Evolutionary conservation across 2,329 filamentous ascomycete genomes (phyloP), one percentile per base, ranked within the genome.

Genomic region (Aureobasidium sp.): DNA sequence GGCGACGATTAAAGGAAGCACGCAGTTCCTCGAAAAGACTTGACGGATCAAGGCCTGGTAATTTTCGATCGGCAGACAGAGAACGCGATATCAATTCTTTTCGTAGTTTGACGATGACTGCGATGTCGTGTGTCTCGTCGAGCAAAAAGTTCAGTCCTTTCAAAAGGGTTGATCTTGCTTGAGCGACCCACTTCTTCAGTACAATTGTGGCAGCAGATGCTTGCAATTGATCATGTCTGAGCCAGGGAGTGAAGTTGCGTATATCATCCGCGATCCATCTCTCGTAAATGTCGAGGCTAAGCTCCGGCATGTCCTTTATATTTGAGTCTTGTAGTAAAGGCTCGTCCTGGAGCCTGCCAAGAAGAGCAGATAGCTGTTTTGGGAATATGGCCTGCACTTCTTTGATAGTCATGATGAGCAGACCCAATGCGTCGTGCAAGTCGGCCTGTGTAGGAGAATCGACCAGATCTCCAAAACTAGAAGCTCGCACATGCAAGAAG

Each of bases 261-360:
- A 96, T 89, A 64, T 95, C 90, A 8, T 91, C 86, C 20, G 88
- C 83, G 65, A 94, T 89, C 89, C 91, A 96, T 22, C 82, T 82
- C 65, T 87, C 85, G 69, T 90, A 86, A 11, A 94, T 76, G 70
- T 96, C 91, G 29, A 97, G 77, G 39, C 89, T 84, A 14, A 96
- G 76, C 17, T 87, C 87, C 66, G 89, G 84, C 1, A 94, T 74
- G 0, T 77, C 75, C 60, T 82, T 81, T 20, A 97, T 77, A 1
- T 86, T 80, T 1, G 81, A 74, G 70, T 95, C 89, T n/a, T 84
- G 84, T 3, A 97, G 76, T 14, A 97, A 78, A 0, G 87, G 84
- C 8, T 82, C 82, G 57, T 82, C 81, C 72, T 93, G 93, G 5
- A 96, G 74, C 25, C 79, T 82, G 8, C 80, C 77, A 3, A 97